Percentiles rank a stretch among this genome's conserved stretches.
phyloP scores from a whole-genome alignment of 2,329 filamentous ascomycete genomes.

The Colletotrichum camelliae region DNA sequence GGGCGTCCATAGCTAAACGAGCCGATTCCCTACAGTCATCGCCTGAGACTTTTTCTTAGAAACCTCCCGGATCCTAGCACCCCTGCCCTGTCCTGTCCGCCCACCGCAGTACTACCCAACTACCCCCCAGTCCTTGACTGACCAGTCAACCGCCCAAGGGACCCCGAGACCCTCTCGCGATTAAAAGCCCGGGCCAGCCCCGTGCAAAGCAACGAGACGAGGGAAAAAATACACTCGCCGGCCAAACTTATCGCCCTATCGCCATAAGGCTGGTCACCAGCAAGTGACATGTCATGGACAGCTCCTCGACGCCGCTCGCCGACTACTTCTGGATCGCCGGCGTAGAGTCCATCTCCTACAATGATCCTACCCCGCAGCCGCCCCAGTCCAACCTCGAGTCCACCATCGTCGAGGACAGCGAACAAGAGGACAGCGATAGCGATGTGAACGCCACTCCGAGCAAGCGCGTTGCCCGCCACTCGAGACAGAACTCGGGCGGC shows the following conservation, averaged over 20 bases:
- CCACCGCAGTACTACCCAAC: conserved; percentile 18
- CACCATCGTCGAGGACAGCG: conserved; percentile 68
- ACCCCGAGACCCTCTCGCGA: conserved; percentile 22
- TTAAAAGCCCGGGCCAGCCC: conserved; percentile 21
- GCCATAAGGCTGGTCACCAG: conserved; percentile 20
- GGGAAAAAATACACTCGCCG: conserved; percentile 16
- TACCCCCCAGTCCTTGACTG: conserved; percentile 7
- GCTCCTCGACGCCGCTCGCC: conserved; percentile 68
- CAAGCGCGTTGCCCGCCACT: conserved; percentile 57
- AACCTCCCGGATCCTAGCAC: conserved; percentile 21
- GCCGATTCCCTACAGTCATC: conserved; percentile 17
- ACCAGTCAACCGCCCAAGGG: conserved; percentile 19
- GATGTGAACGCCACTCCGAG: conserved; percentile 30
- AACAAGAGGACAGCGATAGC: conserved; percentile 51
- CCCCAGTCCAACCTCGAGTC: conserved; percentile 53
- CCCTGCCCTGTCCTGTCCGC: conserved; percentile 20
- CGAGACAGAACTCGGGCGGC: conserved; percentile 65
- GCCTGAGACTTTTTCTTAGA: conserved; percentile 20
- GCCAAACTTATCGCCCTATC: conserved; percentile 17
- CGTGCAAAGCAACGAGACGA: conserved; percentile 16
- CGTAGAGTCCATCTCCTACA: conserved; percentile 70
- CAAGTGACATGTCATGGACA: conserved; percentile 60
- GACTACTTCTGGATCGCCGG: conserved; percentile 81
- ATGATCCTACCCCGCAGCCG: conserved; percentile 50
- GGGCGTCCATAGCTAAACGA: conserved; percentile 20